A percentile compares a stretch with the other conserved stretches of the same genome.
Conservation (phyloP, 1,284 basidiomycete genomes). For the Paramarasmius palmivorus region DNA sequence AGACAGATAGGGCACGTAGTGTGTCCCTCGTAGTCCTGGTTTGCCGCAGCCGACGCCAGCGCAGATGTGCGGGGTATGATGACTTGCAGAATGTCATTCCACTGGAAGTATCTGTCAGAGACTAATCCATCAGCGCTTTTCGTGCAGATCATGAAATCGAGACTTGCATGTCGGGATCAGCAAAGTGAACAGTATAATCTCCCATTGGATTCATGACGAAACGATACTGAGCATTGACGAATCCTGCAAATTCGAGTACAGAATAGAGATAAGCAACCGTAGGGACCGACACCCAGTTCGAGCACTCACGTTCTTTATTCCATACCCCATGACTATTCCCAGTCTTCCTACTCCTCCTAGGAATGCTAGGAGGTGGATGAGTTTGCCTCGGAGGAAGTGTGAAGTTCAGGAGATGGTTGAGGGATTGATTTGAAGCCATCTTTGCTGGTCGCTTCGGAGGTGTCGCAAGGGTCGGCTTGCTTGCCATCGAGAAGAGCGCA, state of each 20-base stretch:
- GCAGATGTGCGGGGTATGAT: constrained; percentile 83
- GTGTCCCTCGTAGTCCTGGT: constrained; percentile 53
- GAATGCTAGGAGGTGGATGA: constrained; percentile 54
- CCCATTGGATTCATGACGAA: constrained; percentile 92
- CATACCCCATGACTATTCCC: constrained; percentile 65
- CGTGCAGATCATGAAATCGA: constrained; percentile 12
- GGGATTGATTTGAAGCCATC: constrained; percentile 62
- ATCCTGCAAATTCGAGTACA: constrained; percentile 53
- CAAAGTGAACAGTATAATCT: constrained; percentile 93
- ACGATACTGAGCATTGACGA: constrained; percentile 91
- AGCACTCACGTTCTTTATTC: constrained; percentile 83
- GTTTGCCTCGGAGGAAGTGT: constrained; percentile 77
- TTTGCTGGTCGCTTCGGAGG: constrained; percentile 60
- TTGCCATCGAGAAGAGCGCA: constrained; percentile 25
- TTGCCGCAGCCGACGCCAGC: constrained; percentile 48
- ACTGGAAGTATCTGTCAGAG: constrained; percentile 79
- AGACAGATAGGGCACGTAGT: constrained; percentile 95
- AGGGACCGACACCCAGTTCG: constrained; percentile 12
- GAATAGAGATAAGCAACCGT: neutral
- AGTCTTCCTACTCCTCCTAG: constrained; percentile 73
- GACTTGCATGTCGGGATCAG: constrained; percentile 89
- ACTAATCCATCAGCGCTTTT: constrained; percentile 20
- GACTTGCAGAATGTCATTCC: constrained; percentile 96
- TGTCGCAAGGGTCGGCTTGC: constrained; percentile 29
- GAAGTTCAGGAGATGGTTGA: constrained; percentile 84